A percentile compares a stretch with the other conserved stretches of the same genome.
phyloP scores from a whole-genome alignment of 31 red algal genomes.

The Pterothamnion heteromorphum region DNA sequence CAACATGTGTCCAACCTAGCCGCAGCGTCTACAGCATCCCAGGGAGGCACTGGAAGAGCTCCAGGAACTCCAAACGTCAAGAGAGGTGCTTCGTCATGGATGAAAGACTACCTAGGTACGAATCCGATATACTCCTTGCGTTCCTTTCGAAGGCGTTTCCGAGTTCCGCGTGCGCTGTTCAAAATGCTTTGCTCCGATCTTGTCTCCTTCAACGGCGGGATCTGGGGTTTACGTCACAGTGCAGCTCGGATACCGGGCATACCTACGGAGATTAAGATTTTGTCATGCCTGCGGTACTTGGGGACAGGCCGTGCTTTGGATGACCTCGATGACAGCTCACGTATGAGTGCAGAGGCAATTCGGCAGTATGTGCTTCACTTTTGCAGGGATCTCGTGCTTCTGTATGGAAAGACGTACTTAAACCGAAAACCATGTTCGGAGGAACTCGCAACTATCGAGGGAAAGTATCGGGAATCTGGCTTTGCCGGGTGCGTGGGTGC shows the following conservation, averaged over 20 bases:
- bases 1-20: too few species aligned
- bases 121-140: constrained; percentile 18
- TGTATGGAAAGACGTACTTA: constrained; percentile 32
- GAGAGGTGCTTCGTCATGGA: not conserved
- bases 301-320: constrained; percentile 35
- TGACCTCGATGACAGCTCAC: constrained; percentile 46
- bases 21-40: too few species aligned
- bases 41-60: too few species aligned
- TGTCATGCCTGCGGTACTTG: constrained; percentile 32
- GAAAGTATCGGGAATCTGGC: constrained; percentile 3
- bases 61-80: not conserved
- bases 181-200: not conserved
- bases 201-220: not conserved
- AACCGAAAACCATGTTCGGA: constrained; percentile 32
- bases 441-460: constrained; percentile 33
- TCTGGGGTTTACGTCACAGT: not conserved
- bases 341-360: constrained; percentile 48
- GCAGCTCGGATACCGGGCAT: not conserved
- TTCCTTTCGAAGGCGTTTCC: constrained; percentile 30
- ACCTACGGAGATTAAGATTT: constrained; percentile 1
- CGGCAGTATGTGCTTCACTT: constrained; percentile 26
- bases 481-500: constrained; percentile 52
- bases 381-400: not conserved
- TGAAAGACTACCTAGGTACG: constrained; percentile 19
- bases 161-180: constrained; percentile 16